Evolutionary conservation across 352 stramenopile species (phyloP).

Genomic region (Elongisporangium undulatum): DNA sequence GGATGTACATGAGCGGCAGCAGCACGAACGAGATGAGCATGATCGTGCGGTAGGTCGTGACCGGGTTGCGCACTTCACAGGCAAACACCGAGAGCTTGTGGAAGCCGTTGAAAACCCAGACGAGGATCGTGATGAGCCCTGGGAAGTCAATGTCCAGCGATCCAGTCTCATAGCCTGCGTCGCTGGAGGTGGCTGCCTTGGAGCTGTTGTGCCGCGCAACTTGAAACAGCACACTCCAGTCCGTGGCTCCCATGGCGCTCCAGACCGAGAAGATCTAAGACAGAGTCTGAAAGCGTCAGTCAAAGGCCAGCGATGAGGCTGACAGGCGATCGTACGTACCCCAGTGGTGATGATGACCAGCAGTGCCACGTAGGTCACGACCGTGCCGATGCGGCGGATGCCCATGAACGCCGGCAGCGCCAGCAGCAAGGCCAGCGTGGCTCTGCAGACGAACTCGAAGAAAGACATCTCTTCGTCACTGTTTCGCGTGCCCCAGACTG

Average conservation of each 20-base stretch:
- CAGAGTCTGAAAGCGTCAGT: not conserved
- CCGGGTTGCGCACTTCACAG: constrained; percentile 29
- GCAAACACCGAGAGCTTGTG: constrained; percentile 51
- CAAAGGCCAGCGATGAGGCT: not conserved
- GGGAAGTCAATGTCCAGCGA: constrained; percentile 15
- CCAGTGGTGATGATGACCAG: constrained; percentile 33
- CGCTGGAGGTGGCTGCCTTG: not conserved
- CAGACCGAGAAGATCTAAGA: constrained; percentile 29
- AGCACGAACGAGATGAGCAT: constrained; percentile 30
- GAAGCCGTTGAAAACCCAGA: constrained; percentile 57
- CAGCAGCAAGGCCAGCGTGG: constrained; percentile 39
- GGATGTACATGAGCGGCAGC: constrained; percentile 41
- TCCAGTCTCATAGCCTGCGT: not conserved
- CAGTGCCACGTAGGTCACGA: constrained; percentile 21
- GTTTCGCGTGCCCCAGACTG: constrained; percentile 17
- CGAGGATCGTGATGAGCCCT: constrained; percentile 25
- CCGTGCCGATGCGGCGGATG: constrained; percentile 29
- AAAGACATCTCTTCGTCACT: constrained; percentile 16
- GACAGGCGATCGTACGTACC: constrained; percentile 13
- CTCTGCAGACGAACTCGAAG: constrained; percentile 38
- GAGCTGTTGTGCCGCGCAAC: constrained; percentile 14
- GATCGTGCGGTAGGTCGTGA: constrained; percentile 31
- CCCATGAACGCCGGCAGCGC: constrained; percentile 42
- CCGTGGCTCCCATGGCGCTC: constrained; percentile 20
- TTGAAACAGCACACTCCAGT: constrained; percentile 32